Base-by-base conservation (phyloP, 2,329 filamentous ascomycete species). In the Aspergillus ruber region DNA sequence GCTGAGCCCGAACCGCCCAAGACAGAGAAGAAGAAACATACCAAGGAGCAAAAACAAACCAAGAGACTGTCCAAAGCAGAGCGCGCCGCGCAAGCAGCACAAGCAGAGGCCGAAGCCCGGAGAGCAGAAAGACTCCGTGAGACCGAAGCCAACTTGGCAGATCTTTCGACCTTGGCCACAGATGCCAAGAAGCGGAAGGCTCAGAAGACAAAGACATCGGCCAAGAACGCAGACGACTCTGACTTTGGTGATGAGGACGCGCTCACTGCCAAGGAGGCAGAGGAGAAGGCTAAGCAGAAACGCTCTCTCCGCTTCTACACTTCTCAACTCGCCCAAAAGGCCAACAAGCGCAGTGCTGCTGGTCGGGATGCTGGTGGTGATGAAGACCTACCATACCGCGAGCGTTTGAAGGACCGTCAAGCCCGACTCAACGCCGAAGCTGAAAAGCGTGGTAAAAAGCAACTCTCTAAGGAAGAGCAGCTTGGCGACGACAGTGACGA, bases 251-350 rank as follows among this genome's bases (percentile, higher is more conserved):
- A 98, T 61, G 90, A 95, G 65, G 85, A 88, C 13, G 73, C 76
- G 3, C 79, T 97, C 49, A 88, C 90, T 46, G 82, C 84, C 9
- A 79, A 83, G 51, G 83, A 91, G 51, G 85, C 88, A 1, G 87
- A 86, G 38, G 88, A 95, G 61, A 98, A 98, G 71, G 87, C 85
- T 0, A 81, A 82, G 50, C 87, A 87, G 68, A 95, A 93, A 77
- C 95, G 94, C 76, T 89, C 83, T 54, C 80, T 98, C 49, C 86
- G 90, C 53, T 98, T 98, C 77, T 98, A 98, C 78, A 97, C 94
- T 2, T 95, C 90, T 3, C 93, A 98, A 66, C 93, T 98, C 56
- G 86, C 88, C 23, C 91, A 97, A 67, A 97, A 96, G 71, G 83
- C 88, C 48, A 95, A 89, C 73, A 90, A 88, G 66, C 88, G 77